Conservation (phyloP, 2,329 filamentous ascomycete genomes). For the Arthrobotrys sinensis region DNA sequence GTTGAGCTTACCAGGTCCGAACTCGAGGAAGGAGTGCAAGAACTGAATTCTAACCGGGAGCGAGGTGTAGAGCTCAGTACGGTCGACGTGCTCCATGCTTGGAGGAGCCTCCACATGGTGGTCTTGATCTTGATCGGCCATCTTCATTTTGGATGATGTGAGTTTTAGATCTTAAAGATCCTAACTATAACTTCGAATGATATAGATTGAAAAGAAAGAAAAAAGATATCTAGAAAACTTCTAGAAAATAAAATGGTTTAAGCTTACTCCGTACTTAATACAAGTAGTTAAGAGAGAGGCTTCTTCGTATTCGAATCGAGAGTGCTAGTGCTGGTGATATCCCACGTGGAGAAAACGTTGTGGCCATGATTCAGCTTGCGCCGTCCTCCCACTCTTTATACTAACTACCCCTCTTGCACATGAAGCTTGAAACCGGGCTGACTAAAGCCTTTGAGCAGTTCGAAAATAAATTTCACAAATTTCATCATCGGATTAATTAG, state of each 20-base stretch:
- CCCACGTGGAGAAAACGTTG: slow-evolving; percentile 30
- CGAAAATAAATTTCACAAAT: slow-evolving; percentile 30
- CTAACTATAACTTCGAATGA: slow-evolving; percentile 20
- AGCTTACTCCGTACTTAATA: slow-evolving; percentile 29
- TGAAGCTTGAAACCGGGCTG: slow-evolving; percentile 17
- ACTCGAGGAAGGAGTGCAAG: slow-evolving; percentile 82
- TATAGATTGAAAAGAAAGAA: slow-evolving; percentile 8
- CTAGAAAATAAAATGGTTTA: slow-evolving; percentile 16
- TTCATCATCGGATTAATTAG: slow-evolving; percentile 51
- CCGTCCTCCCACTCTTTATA: slow-evolving; percentile 35
- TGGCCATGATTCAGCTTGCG: slow-evolving; percentile 37
- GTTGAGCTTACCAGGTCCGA: slow-evolving; percentile 75
- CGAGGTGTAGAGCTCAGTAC: slow-evolving; percentile 79
- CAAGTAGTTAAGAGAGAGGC: slow-evolving; percentile 23
- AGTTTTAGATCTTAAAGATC: slow-evolving; percentile 2
- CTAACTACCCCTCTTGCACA: not conserved
- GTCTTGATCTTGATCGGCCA: slow-evolving; percentile 41
- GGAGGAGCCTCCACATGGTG: slow-evolving; percentile 36
- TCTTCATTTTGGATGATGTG: slow-evolving; percentile 29
- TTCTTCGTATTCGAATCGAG: slow-evolving; percentile 34
- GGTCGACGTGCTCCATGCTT: slow-evolving; percentile 75
- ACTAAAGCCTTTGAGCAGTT: slow-evolving; percentile 24
- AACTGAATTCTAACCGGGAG: slow-evolving; percentile 80
- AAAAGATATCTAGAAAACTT: slow-evolving; percentile 13
- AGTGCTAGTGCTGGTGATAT: slow-evolving; percentile 30